Conservation (phyloP, 768 basidiomycete species). For the Tephrocybe sp. region DNA sequence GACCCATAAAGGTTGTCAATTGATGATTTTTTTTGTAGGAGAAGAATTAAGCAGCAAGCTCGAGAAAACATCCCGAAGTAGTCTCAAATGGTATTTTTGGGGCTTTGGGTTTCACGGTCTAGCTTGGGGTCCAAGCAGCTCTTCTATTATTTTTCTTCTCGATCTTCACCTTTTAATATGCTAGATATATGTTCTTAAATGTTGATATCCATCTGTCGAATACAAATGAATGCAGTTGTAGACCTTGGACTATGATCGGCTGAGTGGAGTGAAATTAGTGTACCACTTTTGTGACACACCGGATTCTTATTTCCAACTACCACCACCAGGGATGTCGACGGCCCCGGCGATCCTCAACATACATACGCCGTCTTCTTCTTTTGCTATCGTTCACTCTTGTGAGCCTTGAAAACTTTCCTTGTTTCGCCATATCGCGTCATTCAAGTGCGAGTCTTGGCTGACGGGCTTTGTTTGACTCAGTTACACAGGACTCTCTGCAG, state of each 20-base stretch:
- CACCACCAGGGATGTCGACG: slow-evolving; percentile 20
- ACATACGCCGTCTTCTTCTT: slow-evolving; percentile 74
- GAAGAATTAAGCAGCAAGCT: slow-evolving; percentile 81
- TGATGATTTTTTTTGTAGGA: slow-evolving; percentile 38
- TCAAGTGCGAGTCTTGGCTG: neutral
- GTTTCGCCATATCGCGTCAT: neutral
- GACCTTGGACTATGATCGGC: slow-evolving; percentile 10
- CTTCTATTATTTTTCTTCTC: slow-evolving; percentile 3
- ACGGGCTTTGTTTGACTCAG: slow-evolving; percentile 32
- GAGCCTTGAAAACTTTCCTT: slow-evolving; percentile 24
- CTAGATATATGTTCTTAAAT: slow-evolving; percentile 1
- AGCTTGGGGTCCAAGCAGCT: neutral
- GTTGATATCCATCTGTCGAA: neutral
- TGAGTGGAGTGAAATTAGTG: neutral
- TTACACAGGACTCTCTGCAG: slow-evolving; percentile 63
- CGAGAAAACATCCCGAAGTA: slow-evolving; percentile 89
- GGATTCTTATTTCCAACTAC: slow-evolving; percentile 1
- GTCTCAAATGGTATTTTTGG: slow-evolving; percentile 1
- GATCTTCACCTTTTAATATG: neutral
- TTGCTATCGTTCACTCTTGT: slow-evolving; percentile 76
- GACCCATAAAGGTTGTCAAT: neutral
- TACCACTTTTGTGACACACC: neutral
- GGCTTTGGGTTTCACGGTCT: neutral
- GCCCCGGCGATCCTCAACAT: slow-evolving; percentile 58
- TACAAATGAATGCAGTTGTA: neutral